phyloP scores from a whole-genome alignment of 345 rosid genomes.

The Citrus hindsii region DNA sequence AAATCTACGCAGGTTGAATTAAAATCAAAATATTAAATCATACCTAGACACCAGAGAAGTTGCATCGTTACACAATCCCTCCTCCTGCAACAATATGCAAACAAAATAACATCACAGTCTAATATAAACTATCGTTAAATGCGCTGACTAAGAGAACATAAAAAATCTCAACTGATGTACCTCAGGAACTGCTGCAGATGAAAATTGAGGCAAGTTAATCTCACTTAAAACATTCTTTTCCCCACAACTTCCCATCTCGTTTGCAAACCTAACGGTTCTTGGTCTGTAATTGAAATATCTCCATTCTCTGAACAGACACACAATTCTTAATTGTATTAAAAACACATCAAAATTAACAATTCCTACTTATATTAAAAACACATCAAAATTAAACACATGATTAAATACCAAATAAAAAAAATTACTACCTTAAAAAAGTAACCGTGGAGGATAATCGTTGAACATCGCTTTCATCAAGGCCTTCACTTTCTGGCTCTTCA shows the following conservation, averaged over 20 bases:
- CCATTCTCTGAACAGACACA: constrained; percentile 50
- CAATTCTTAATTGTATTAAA: neutral
- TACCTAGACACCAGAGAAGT: constrained; percentile 43
- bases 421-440: constrained; percentile 60
- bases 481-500: constrained; percentile 39
- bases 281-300: constrained; percentile 52
- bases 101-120: neutral
- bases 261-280: constrained; percentile 47
- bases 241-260: constrained; percentile 23
- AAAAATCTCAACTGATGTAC: constrained; percentile 25
- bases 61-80: constrained; percentile 11
- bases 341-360: neutral
- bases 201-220: constrained; percentile 69
- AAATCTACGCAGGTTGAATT: neutral
- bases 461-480: constrained; percentile 32
- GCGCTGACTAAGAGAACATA: neutral
- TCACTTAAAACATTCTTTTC: constrained; percentile 18
- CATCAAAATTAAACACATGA: neutral
- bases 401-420: neutral
- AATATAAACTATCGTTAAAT: neutral
- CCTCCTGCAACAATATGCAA: constrained; percentile 26
- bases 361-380: neutral
- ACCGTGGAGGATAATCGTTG: constrained; percentile 49
- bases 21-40: neutral
- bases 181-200: constrained; percentile 71